phyloP scores from a whole-genome alignment of 179 eudicot genomes.

The Corrigiola litoralis region DNA sequence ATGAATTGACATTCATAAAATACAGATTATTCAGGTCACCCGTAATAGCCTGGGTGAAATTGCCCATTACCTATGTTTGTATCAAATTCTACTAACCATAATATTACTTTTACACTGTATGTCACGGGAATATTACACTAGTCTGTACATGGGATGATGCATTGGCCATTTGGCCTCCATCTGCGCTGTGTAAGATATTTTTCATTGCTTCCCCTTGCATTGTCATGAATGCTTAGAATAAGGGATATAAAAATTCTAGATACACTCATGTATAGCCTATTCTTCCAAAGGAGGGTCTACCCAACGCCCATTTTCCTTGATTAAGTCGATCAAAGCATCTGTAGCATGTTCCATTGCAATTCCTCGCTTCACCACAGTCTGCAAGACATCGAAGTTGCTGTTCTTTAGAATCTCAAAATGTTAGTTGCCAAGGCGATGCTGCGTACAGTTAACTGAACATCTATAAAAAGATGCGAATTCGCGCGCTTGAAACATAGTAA shows the following conservation, averaged over 20 bases:
- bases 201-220: neutral
- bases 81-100: no score
- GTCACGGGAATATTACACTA: neutral
- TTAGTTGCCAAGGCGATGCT: no score
- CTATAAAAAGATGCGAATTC: no score
- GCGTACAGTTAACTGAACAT: no score
- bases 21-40: no score
- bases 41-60: no score
- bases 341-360: constrained; percentile 94
- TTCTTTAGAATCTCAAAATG: no score
- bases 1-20: no score
- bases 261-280: constrained; percentile 10
- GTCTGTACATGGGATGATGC: neutral
- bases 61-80: no score
- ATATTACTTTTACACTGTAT: no score
- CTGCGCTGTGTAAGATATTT: neutral
- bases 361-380: constrained; percentile 89
- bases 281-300: constrained; percentile 77
- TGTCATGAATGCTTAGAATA: neutral
- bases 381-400: constrained; percentile 16
- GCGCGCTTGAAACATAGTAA: no score
- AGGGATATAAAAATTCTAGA: constrained; percentile 9
- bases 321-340: constrained; percentile 84
- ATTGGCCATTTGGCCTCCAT: neutral
- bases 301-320: constrained; percentile 93